These are phyloP conservation scores for Cicer chorassanicum DNA, from an alignment of 306 rosid species.

Conservation along the genomic window DNA sequence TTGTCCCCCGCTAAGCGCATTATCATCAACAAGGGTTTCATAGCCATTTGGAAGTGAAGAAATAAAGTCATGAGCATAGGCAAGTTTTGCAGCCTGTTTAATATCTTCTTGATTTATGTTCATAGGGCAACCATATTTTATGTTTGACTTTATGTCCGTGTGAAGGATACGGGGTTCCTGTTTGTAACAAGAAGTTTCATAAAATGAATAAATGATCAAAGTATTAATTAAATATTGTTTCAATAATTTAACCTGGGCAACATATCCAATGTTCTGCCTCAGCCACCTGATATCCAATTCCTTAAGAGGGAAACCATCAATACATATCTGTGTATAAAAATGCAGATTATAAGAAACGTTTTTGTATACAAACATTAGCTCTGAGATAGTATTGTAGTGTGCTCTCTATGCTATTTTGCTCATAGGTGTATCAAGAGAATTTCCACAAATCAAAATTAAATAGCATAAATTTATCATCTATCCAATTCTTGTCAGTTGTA, in stretches of 20 bases:
- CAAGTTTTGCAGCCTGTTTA: conserved; percentile 85
- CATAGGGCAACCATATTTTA: conserved; percentile 69
- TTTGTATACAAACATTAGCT: conserved; percentile 3
- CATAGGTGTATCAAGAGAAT: not conserved
- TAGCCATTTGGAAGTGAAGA: conserved; percentile 77
- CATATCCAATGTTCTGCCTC: conserved; percentile 82
- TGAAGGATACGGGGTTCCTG: conserved; percentile 87
- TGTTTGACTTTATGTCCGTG: conserved; percentile 83
- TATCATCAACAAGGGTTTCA: conserved; percentile 81
- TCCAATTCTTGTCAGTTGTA: not conserved
- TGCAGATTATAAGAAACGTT: not conserved
- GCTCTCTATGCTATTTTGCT: not conserved
- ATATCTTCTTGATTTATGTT: conserved; percentile 55
- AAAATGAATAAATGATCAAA: not conserved
- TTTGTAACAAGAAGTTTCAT: conserved; percentile 25
- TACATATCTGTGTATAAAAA: conserved; percentile 64
- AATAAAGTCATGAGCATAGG: conserved; percentile 83
- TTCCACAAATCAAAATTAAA: conserved; percentile 3
- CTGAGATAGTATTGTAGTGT: not conserved
- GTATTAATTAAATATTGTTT: conserved; percentile 36
- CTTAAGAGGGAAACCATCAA: conserved; percentile 74
- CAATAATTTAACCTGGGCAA: conserved; percentile 69
- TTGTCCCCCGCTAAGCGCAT: conserved; percentile 87
- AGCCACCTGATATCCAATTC: conserved; percentile 83
- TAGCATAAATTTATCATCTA: not conserved